Evolutionary conservation across 768 basidiomycete species (phyloP).

Genomic region (Termitomyces sp.): DNA sequence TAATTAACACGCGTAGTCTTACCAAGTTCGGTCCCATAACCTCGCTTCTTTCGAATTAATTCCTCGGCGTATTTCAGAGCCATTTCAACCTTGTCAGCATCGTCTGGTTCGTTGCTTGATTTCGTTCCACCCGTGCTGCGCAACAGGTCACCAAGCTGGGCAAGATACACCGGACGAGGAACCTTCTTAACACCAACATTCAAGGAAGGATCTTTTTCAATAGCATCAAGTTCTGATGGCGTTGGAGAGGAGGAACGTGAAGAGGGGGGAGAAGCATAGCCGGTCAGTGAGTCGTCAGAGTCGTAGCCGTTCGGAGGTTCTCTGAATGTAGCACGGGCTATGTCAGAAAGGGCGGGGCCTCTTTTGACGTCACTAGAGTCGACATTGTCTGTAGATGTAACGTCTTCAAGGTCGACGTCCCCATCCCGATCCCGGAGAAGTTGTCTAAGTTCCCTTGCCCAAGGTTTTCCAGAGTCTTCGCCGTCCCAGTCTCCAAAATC

Average conservation of each 20-base stretch:
- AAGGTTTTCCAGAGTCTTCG: slow-evolving; percentile 54
- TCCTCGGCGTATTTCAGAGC: slow-evolving; percentile 76
- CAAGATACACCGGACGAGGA: slow-evolving; percentile 83
- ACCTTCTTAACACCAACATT: slow-evolving; percentile 65
- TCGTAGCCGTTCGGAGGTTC: slow-evolving; percentile 40
- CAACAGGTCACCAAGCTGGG: slow-evolving; percentile 77
- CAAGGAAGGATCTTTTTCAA: slow-evolving; percentile 82
- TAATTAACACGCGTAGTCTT: slow-evolving; percentile 19
- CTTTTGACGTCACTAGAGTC: neutral
- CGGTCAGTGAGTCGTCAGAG: slow-evolving; percentile 81
- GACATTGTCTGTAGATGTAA: slow-evolving; percentile 2
- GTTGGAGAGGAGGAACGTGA: slow-evolving; percentile 80
- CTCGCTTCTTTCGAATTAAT: slow-evolving; percentile 76
- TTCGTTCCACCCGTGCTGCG: slow-evolving; percentile 48
- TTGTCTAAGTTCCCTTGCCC: slow-evolving; percentile 57
- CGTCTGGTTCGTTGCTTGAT: slow-evolving; percentile 50
- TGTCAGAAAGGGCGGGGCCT: neutral
- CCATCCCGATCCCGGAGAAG: slow-evolving; percentile 47
- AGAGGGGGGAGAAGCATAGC: slow-evolving; percentile 63
- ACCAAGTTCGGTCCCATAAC: slow-evolving; percentile 90
- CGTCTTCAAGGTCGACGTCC: slow-evolving; percentile 34
- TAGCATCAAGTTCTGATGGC: slow-evolving; percentile 73
- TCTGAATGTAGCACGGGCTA: slow-evolving; percentile 18
- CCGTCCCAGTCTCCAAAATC: slow-evolving; percentile 86
- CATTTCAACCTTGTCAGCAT: slow-evolving; percentile 76